Conservation (phyloP, 1,139 yeast genomes). For the Candida sanyaensis region DNA sequence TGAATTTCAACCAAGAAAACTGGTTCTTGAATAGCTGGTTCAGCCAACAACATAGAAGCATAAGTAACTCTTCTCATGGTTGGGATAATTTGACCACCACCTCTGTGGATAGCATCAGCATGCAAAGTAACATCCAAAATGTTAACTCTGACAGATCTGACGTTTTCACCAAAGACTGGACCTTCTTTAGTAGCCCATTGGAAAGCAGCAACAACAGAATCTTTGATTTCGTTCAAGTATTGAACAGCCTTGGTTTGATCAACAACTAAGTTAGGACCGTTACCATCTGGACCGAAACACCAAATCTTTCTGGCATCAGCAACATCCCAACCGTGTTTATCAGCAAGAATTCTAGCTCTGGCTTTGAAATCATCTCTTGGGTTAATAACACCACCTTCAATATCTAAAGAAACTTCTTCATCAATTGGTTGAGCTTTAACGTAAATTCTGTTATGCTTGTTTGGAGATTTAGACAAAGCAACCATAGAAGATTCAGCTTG, state of each 20-base stretch:
- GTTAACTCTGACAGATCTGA: slow-evolving; percentile 97
- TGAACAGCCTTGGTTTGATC: slow-evolving; percentile 99
- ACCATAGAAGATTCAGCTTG: slow-evolving; percentile 89
- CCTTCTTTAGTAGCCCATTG: slow-evolving; percentile 99
- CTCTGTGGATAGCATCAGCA: slow-evolving; percentile 99
- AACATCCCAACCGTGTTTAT: slow-evolving; percentile 99
- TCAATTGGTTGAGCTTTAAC: slow-evolving; percentile 95
- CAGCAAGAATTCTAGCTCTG: slow-evolving; percentile 99
- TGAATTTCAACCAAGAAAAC: slow-evolving; percentile 98
- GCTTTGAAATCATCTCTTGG: slow-evolving; percentile 99
- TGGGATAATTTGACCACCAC: slow-evolving; percentile 99
- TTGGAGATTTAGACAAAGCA: slow-evolving; percentile 98
- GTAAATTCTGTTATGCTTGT: slow-evolving; percentile 99
- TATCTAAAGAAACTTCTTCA: slow-evolving; percentile 91
- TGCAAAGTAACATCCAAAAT: slow-evolving; percentile 98
- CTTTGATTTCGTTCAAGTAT: slow-evolving; percentile 98
- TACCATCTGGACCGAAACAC: slow-evolving; percentile 99
- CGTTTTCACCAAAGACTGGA: slow-evolving; percentile 95
- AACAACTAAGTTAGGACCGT: slow-evolving; percentile 98
- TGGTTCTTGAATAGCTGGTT: slow-evolving; percentile 99
- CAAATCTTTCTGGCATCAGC: slow-evolving; percentile 99
- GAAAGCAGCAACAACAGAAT: slow-evolving; percentile 99
- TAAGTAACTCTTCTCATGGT: slow-evolving; percentile 99
- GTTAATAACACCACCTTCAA: slow-evolving; percentile 88
- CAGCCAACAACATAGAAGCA: slow-evolving; percentile 97